Conservation (phyloP, 1,284 basidiomycete genomes). For the Sutorius eximius region DNA sequence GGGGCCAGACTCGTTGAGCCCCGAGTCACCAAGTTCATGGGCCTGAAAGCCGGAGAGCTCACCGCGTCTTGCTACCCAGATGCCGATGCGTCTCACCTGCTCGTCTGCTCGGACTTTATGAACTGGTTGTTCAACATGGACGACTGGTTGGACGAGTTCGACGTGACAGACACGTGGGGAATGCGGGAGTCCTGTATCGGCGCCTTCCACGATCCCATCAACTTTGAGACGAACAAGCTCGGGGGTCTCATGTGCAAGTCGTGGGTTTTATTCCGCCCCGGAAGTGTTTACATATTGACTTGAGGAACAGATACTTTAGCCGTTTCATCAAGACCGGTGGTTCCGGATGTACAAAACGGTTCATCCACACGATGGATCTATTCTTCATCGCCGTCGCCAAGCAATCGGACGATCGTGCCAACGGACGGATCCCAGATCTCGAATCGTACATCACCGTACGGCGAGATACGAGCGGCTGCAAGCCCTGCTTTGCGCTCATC, state of each 20-base stretch:
- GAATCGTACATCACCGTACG: conserved; percentile 59
- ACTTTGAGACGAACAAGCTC: conserved; percentile 48
- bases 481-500: conserved; percentile 59
- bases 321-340: conserved; percentile 50
- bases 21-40: conserved; percentile 50
- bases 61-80: conserved; percentile 64
- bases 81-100: conserved; percentile 52
- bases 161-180: conserved; percentile 36
- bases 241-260: conserved; percentile 54
- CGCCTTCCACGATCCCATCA: conserved; percentile 46
- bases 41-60: conserved; percentile 64
- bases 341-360: conserved; percentile 51
- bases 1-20: conserved; percentile 54
- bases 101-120: conserved; percentile 61
- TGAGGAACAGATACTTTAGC: conserved; percentile 47
- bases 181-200: conserved; percentile 52
- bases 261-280: conserved; percentile 37
- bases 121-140: conserved; percentile 59
- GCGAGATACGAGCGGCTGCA: conserved; percentile 57
- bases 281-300: conserved; percentile 7
- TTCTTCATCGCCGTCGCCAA: conserved; percentile 57
- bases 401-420: conserved; percentile 53
- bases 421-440: conserved; percentile 48
- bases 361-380: conserved; percentile 53
- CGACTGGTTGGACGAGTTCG: conserved; percentile 55